Conservation (phyloP, 1,284 basidiomycete genomes). For the Neolentinus lepideus region DNA sequence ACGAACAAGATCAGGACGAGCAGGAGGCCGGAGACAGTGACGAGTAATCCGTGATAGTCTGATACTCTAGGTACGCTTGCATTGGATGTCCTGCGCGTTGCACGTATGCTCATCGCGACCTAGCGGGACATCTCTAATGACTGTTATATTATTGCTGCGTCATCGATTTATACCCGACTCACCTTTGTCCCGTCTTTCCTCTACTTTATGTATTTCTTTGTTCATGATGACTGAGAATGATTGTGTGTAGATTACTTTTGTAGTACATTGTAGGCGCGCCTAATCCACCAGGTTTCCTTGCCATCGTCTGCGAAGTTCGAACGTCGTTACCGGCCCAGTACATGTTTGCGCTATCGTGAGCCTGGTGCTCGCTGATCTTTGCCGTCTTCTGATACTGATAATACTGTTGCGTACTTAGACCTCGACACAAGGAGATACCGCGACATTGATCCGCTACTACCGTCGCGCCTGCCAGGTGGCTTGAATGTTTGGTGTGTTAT, state of each 20-base stretch:
- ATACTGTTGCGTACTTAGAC: no score
- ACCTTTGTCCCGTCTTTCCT: not conserved
- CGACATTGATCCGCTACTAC: no score
- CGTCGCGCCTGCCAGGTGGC: no score
- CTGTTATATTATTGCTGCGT: not conserved
- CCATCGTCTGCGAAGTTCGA: not conserved
- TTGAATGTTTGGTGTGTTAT: no score
- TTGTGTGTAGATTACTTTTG: not conserved
- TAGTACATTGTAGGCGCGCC: not conserved
- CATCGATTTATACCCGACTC: not conserved
- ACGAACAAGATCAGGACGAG: not conserved
- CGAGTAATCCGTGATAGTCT: not conserved
- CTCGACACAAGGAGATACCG: no score
- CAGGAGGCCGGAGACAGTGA: not conserved
- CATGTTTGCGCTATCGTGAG: no score
- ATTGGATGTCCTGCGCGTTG: not conserved
- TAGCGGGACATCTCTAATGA: not conserved
- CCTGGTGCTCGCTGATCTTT: no score
- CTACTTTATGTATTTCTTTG: not conserved
- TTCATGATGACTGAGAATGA: not conserved
- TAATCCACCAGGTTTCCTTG: not conserved
- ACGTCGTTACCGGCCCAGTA: no score
- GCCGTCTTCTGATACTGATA: no score
- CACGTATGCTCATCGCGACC: not conserved
- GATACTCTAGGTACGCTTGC: not conserved